Evolutionary conservation across 768 basidiomycete genomes (phyloP).

Genomic region (Boletus insuetus): DNA sequence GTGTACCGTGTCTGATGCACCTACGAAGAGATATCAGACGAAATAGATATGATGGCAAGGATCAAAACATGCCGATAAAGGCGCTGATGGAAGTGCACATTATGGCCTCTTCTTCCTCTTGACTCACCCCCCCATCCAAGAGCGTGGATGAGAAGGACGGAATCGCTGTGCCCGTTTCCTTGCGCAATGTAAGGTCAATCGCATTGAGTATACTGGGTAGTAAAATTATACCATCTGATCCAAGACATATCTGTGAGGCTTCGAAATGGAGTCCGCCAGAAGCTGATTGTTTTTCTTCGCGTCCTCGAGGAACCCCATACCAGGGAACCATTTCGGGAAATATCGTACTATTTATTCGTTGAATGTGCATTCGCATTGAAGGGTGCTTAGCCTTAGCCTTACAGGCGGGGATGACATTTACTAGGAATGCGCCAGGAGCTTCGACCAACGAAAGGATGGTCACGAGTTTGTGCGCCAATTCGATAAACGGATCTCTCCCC

Average conservation of each 20-base stretch:
- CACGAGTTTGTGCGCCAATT: slow-evolving; percentile 25
- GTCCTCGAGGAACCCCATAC: slow-evolving; percentile 32
- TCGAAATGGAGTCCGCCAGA: slow-evolving; percentile 38
- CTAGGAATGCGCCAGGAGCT: slow-evolving; percentile 15
- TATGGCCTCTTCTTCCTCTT: slow-evolving; percentile 18
- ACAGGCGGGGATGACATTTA: slow-evolving; percentile 23
- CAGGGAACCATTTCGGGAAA: slow-evolving; percentile 36
- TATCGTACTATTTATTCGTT: slow-evolving; percentile 20
- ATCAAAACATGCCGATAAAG: slow-evolving; percentile 8
- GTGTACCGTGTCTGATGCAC: slow-evolving; percentile 45
- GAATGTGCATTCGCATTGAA: not conserved
- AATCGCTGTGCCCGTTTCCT: slow-evolving; percentile 17
- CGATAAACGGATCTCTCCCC: slow-evolving; percentile 36
- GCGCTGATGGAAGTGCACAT: slow-evolving; percentile 14
- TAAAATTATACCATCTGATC: slow-evolving; percentile 42
- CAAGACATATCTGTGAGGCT: slow-evolving; percentile 44
- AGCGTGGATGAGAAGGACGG: slow-evolving; percentile 19
- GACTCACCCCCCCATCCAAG: slow-evolving; percentile 7
- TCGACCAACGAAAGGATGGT: slow-evolving; percentile 5
- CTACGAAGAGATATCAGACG: not conserved
- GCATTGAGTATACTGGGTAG: not conserved
- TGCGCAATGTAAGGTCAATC: not conserved
- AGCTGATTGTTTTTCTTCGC: slow-evolving; percentile 25
- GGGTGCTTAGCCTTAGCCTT: not conserved
- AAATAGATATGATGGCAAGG: not conserved